phyloP scores from a whole-genome alignment of 2,329 filamentous ascomycete species.

The Neophaeococcomyces aloes region DNA sequence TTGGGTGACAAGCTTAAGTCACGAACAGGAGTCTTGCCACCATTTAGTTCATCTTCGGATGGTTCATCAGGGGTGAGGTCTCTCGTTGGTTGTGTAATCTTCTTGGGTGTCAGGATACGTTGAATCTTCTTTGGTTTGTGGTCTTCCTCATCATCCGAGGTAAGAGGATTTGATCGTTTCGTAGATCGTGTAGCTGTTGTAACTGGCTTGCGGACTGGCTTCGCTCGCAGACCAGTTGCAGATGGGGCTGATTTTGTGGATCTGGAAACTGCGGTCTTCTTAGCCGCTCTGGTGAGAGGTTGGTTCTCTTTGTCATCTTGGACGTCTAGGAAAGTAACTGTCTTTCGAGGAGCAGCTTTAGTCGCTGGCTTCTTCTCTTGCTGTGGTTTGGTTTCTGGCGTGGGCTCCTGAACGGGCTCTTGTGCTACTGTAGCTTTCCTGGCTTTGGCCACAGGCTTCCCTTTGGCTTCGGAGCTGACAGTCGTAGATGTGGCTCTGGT shows the following conservation, averaged over 20 bases:
- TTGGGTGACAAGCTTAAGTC: conserved; percentile 27
- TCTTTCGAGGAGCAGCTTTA: conserved; percentile 32
- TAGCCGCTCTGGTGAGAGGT: conserved; percentile 22
- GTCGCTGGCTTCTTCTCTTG: background rate
- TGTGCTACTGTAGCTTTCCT: background rate
- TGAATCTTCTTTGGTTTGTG: conserved; percentile 22
- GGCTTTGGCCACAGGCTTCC: background rate
- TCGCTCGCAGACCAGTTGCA: conserved; percentile 33
- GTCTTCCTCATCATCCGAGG: conserved; percentile 14
- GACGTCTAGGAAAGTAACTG: conserved; percentile 37
- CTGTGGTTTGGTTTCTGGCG: conserved; percentile 11
- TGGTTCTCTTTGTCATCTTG: conserved; percentile 32
- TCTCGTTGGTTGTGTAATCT: conserved; percentile 26
- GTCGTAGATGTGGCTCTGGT: conserved; percentile 6
- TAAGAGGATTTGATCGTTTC: conserved; percentile 18
- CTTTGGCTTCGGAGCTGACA: conserved; percentile 5
- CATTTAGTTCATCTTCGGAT: conserved; percentile 33
- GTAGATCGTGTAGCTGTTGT: conserved; percentile 25
- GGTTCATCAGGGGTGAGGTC: conserved; percentile 1
- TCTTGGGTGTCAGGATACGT: conserved; percentile 37
- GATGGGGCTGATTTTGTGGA: conserved; percentile 21
- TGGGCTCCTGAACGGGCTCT: conserved; percentile 16
- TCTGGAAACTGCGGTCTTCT: conserved; percentile 21
- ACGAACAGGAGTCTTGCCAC: conserved; percentile 27
- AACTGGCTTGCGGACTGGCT: conserved; percentile 36